Evolutionary conservation across 2,329 filamentous ascomycete genomes (phyloP), one percentile per base, ranked within the genome.

Genomic region (Ilyonectria mors-panacis): DNA sequence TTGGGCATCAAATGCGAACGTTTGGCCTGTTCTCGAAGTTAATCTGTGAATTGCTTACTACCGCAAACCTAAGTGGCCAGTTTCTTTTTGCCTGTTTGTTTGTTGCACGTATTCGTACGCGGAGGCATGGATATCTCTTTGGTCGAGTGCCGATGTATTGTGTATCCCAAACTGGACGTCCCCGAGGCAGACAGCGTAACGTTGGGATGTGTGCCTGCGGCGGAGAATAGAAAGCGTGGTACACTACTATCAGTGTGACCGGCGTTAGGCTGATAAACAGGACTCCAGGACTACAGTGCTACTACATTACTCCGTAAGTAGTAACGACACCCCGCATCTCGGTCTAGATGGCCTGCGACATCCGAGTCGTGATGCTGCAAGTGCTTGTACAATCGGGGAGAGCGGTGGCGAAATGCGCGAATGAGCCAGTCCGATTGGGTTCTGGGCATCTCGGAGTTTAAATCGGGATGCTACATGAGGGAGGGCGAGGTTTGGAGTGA

Each of bases 401-500:
- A 57, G 4, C 10, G 10, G 39, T 42, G 42, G 47, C 23, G 33
- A 33, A 21, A 50, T 19, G 30, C 42, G 39, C 35, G 39, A 47
- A 74, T 70, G 71, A 65, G 70, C 23, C 39, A 56, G 59, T 58
- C 28, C 19, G 23, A 17, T 44, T 50, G 44, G 42, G 45, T 12
- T 55, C 64, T 56, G 39, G 33, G 37, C 59, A 70, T 60, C 48
- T 51, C 65, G 62, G 62, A 59, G 50, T 39, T 61, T 28, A 47
- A 39, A 51, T 63, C 56, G 48, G 68, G 60, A 68, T 62, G 37
- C 59, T 50, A 63, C 61, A 54, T 61, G 59, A 45, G 35, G 62
- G 51, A 61, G 56, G 63, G 26, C 54, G 60, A 54, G 59, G 68
- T 59, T 50, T 70, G 47, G 65, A 57, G 62, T 60, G 33, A 66